Conservation (phyloP, 1,284 basidiomycete species). For the Heliocybe sulcata region DNA sequence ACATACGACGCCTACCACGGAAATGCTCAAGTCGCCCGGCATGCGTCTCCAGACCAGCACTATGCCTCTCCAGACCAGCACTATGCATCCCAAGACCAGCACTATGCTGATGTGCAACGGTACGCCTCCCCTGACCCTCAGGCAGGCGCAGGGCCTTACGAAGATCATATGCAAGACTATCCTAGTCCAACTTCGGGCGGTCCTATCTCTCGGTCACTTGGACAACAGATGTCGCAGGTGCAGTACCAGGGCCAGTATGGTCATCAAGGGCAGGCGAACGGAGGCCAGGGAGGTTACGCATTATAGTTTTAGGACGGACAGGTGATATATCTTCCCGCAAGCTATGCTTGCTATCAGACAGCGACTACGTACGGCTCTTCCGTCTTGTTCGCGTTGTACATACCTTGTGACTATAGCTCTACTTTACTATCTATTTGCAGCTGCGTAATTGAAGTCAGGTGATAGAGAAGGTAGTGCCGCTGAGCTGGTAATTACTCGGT, state of each 20-base stretch:
- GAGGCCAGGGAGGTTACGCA: neutral
- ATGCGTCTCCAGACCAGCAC: slow-evolving; percentile 9
- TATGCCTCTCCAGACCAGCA: slow-evolving; percentile 13
- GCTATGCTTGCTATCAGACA: neutral
- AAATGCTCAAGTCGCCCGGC: slow-evolving; percentile 11
- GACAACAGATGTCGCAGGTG: neutral
- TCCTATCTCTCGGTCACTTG: slow-evolving; percentile 2
- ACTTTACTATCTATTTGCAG: neutral
- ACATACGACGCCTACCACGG: neutral
- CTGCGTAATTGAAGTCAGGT: neutral
- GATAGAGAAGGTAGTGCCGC: neutral
- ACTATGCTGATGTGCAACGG: neutral
- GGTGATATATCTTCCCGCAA: neutral
- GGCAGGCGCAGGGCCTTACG: neutral
- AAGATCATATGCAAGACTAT: slow-evolving; percentile 4
- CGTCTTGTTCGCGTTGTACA: neutral
- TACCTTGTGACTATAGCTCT: neutral
- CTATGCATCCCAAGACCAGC: neutral
- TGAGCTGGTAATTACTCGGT: neutral
- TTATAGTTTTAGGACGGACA: neutral
- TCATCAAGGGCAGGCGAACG: neutral
- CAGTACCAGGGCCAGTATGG: neutral
- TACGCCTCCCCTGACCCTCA: neutral
- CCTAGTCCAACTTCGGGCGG: slow-evolving; percentile 5
- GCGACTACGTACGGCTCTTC: neutral